These are phyloP conservation scores for Aspergillus sp. DNA, from an alignment of 2,329 filamentous ascomycete genomes.

Conservation along the genomic window DNA sequence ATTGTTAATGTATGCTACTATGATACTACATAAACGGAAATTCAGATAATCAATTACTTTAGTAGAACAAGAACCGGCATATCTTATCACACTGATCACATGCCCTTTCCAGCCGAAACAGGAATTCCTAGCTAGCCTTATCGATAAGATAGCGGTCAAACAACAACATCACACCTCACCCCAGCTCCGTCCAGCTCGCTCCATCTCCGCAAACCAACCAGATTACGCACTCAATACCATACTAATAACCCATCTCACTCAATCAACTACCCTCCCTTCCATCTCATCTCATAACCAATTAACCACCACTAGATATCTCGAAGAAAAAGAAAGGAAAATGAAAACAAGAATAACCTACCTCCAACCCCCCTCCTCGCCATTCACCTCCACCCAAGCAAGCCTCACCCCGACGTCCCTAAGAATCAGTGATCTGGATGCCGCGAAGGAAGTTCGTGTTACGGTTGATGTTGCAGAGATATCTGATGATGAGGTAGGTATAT, in stretches of 20 bases:
- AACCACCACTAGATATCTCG: no score
- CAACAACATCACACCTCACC: background rate
- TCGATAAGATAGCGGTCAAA: background rate
- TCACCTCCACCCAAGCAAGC: constrained; percentile 65
- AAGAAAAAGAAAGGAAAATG: no score
- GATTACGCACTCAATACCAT: no score
- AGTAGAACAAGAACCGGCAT: no score
- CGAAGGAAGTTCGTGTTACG: constrained; percentile 78
- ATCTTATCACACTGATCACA: background rate
- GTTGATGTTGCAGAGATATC: constrained; percentile 57
- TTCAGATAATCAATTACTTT: no score
- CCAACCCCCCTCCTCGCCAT: constrained; percentile 62
- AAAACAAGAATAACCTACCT: constrained; percentile 69
- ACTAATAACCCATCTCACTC: no score
- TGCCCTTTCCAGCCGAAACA: background rate
- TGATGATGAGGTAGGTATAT: constrained; percentile 65
- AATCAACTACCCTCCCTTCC: no score
- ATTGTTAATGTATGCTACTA: no score
- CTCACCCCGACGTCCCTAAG: constrained; percentile 58
- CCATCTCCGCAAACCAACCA: background rate
- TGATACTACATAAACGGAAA: no score
- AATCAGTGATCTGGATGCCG: constrained; percentile 64
- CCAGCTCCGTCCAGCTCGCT: background rate
- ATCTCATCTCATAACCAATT: background rate
- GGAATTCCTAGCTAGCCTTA: no score